Evolutionary conservation across 1,284 basidiomycete species (phyloP).

Genomic region (Grifola frondosa): DNA sequence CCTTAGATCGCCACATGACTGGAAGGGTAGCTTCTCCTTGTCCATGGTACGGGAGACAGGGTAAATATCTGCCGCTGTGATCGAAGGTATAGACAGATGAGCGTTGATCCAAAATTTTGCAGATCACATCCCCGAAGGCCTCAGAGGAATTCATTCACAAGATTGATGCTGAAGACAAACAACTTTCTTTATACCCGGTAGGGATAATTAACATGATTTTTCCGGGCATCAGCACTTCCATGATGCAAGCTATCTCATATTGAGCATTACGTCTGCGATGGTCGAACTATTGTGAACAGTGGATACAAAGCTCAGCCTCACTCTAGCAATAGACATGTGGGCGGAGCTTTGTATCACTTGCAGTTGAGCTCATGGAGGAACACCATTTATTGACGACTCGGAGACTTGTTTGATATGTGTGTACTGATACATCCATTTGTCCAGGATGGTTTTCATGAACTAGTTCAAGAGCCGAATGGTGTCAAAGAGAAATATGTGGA

Average conservation of each 20-base stretch:
- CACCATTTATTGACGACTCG: no score
- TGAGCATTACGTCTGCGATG: no score
- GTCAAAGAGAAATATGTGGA: constrained; percentile 61
- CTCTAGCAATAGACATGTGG: no score
- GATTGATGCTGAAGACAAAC: constrained; percentile 62
- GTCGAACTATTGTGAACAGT: no score
- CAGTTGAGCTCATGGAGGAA: no score
- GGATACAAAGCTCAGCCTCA: no score
- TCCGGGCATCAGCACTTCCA: no score
- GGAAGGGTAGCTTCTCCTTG: constrained; percentile 63
- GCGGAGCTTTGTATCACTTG: no score
- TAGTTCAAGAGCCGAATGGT: constrained; percentile 78
- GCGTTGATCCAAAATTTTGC: background rate
- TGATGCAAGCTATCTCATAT: no score
- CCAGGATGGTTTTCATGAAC: constrained; percentile 79
- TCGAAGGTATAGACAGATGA: background rate
- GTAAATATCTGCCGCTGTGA: constrained; percentile 32
- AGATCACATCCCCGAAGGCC: constrained; percentile 64
- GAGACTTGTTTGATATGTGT: constrained; percentile 7
- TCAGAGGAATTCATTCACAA: constrained; percentile 63
- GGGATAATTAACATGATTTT: background rate
- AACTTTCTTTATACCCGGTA: constrained; percentile 56
- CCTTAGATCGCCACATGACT: no score
- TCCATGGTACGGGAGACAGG: constrained; percentile 78
- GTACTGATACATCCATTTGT: constrained; percentile 2